phyloP scores from a whole-genome alignment of 352 stramenopile species.

The Globisporangium okanoganense region DNA sequence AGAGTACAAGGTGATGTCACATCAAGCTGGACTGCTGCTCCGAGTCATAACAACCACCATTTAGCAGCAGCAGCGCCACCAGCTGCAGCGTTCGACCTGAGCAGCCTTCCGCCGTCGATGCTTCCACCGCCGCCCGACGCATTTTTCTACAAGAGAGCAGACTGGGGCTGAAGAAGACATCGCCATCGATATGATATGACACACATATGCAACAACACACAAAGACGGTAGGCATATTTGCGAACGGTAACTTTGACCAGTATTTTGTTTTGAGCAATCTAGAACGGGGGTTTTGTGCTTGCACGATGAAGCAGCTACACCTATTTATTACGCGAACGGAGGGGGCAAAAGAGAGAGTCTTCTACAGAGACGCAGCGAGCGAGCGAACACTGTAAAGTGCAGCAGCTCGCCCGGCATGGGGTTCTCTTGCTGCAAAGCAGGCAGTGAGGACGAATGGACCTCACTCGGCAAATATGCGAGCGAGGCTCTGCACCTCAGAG shows the following conservation, averaged over 20 bases:
- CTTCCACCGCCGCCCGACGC: constrained; percentile 45
- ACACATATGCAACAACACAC: not conserved
- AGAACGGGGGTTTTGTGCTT: constrained; percentile 18
- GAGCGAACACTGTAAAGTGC: too few relatives aligned
- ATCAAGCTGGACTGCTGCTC: not conserved
- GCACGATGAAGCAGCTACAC: constrained; percentile 26
- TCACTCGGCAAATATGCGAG: not conserved
- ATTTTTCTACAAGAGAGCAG: constrained; percentile 39
- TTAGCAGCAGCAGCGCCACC: not conserved
- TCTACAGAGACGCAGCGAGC: not conserved
- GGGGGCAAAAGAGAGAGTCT: not conserved
- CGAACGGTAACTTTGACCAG: constrained; percentile 5
- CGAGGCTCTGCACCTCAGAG: not conserved
- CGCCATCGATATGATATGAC: too few relatives aligned
- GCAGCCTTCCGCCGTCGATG: constrained; percentile 70
- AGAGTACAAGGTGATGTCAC: not conserved
- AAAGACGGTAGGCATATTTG: not conserved
- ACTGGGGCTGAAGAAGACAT: constrained; percentile 45
- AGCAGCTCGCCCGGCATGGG: not conserved
- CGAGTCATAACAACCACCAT: not conserved
- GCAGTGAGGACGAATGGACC: not conserved
- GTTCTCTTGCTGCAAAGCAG: not conserved
- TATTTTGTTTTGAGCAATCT: constrained; percentile 18
- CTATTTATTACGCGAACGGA: constrained; percentile 24
- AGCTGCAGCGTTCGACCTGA: constrained; percentile 9